Evolutionary conservation across 2,329 filamentous ascomycete genomes (phyloP), one percentile per base, ranked within the genome.

Genomic region (Trichocomaceae sp.): DNA sequence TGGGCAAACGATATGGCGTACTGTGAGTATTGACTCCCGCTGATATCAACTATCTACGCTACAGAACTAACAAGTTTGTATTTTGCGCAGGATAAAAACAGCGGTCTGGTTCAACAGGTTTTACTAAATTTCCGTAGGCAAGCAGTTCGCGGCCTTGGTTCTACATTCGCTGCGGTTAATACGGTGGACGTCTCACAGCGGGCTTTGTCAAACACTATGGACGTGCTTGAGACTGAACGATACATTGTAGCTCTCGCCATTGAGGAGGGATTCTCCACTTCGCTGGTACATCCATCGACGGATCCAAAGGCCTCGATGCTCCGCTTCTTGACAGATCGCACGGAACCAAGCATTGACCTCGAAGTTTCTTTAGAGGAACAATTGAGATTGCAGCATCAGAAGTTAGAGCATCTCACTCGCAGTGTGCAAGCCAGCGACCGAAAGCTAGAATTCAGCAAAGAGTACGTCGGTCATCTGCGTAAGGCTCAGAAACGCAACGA

Each of bases 101-200:
- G 74, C 3, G 82, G 84, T 3, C 79, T 97, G 13, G 77, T 95
- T 12, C 73, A 76, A 4, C 83, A 89, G 66, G 84, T 92, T 10
- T 69, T 86, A 39, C 75, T 80, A 19, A 83, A 87, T 9, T 88
- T 91, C 66, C 83, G 87, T 61, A 83, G 84, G 62, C 90, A 86
- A 75, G 84, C 87, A 57, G 82, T 97, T 55, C 76, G 86, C 33
- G 83, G 83, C 57, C 77, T 97, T 23, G 83, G 85, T 45, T 80
- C 82, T 51, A 84, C 88, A 3, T 96, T 92, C 65, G 79, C 80
- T 31, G 81, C 83, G 5, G 73, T 86, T 33, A 79, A 81, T 3
- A 71, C 85, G 9, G 69, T 75, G 5, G 77, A 78, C 48, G 68
- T 79, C 15, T 63, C 69, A 17, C 64, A 64, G 52, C 66, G 65